phyloP scores from a whole-genome alignment of 495 filamentous ascomycete genomes.

The Penicillium tannophilum region DNA sequence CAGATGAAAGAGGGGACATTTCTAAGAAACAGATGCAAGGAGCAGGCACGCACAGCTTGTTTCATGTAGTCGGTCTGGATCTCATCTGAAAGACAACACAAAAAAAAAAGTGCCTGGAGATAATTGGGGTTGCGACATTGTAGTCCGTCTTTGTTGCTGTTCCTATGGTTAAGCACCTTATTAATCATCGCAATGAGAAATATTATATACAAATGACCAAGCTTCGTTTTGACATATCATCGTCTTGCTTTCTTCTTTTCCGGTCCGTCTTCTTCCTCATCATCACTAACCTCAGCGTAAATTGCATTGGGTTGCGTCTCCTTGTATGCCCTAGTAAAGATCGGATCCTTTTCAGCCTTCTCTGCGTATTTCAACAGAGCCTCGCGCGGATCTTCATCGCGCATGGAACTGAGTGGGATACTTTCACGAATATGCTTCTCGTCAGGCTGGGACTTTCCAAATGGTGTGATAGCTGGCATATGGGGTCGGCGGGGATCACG shows the following conservation, averaged over 20 bases:
- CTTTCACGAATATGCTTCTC: constrained; percentile 83
- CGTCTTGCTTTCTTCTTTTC: constrained; percentile 68
- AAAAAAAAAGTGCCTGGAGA: neutral
- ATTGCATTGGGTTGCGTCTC: constrained; percentile 91
- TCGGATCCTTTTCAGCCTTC: constrained; percentile 86
- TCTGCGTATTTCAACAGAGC: constrained; percentile 94
- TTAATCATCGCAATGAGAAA: neutral
- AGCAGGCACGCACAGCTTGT: constrained; percentile 13
- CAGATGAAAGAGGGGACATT: constrained; percentile 21
- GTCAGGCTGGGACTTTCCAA: constrained; percentile 88
- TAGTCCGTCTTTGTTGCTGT: neutral
- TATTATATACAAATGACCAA: neutral
- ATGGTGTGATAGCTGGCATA: constrained; percentile 82
- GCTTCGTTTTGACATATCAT: constrained; percentile 16
- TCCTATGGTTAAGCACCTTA: neutral
- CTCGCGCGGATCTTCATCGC: constrained; percentile 95
- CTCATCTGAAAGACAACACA: neutral
- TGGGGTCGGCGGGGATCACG: constrained; percentile 81
- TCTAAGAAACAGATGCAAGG: constrained; percentile 21
- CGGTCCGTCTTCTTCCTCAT: constrained; percentile 68
- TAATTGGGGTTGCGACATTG: neutral
- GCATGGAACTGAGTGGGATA: constrained; percentile 90
- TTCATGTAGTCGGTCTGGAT: constrained; percentile 1
- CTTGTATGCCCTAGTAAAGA: constrained; percentile 93
- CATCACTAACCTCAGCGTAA: constrained; percentile 91